Percentiles rank a stretch among this genome's conserved stretches.
Evolutionary conservation across 2,329 filamentous ascomycete species (phyloP).

Genomic region (Aureobasidium zeae): DNA sequence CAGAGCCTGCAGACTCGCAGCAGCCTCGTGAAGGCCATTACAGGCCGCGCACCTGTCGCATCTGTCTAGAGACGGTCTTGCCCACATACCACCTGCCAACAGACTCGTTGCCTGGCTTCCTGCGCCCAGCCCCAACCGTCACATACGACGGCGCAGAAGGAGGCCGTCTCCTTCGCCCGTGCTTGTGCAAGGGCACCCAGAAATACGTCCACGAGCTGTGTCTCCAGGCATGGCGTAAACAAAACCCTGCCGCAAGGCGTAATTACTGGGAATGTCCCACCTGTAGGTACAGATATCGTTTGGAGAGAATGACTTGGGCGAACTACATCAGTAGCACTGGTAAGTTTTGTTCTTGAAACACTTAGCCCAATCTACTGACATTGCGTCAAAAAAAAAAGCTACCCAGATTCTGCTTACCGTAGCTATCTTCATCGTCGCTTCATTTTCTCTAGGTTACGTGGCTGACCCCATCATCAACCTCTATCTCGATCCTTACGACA

Average conservation of each 20-base stretch:
- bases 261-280: conserved; percentile 85
- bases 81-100: conserved; percentile 46
- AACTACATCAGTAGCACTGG: conserved; percentile 45
- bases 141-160: conserved; percentile 67
- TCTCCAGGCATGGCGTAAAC: conserved; percentile 69
- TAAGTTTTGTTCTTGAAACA: conserved; percentile 23
- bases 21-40: conserved; percentile 37
- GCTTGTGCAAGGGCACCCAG: conserved; percentile 85
- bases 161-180: conserved; percentile 76
- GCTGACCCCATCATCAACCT: conserved; percentile 87
- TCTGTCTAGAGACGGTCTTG: conserved; percentile 68
- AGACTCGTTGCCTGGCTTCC: conserved; percentile 45
- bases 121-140: conserved; percentile 46
- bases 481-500: conserved; percentile 62
- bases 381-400: conserved; percentile 40
- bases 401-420: conserved; percentile 64
- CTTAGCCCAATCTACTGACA: conserved; percentile 17
- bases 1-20: background rate
- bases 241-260: conserved; percentile 56
- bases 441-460: conserved; percentile 82
- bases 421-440: conserved; percentile 56
- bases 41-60: conserved; percentile 69
- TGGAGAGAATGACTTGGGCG: conserved; percentile 69
- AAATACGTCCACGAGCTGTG: conserved; percentile 93
- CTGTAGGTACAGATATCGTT: conserved; percentile 72